Conservation (phyloP, 2,329 filamentous ascomycete genomes). For the Sarocladium oryzae region DNA sequence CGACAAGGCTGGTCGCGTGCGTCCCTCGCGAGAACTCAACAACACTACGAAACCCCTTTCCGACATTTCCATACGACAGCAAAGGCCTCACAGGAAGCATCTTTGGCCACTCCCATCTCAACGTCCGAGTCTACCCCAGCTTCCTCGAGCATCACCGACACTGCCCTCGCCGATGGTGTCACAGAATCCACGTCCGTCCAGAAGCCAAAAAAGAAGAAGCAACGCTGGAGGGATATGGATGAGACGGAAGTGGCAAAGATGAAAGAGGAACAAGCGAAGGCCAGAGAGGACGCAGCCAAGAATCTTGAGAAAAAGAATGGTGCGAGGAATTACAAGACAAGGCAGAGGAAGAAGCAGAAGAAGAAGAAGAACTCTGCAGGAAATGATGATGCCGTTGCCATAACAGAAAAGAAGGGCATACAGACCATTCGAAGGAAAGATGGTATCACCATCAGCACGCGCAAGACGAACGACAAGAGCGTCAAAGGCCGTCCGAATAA, state of each 20-base stretch:
- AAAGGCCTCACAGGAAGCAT: not conserved
- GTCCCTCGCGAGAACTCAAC: not conserved
- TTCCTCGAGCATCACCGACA: not conserved
- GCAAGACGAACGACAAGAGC: not conserved
- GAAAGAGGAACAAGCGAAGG: not conserved
- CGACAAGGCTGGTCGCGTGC: slow-evolving; percentile 1
- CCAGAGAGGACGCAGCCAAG: not conserved
- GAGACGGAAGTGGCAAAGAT: not conserved
- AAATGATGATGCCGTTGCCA: not conserved
- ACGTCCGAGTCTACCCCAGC: too few species aligned
- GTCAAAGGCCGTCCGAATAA: too few species aligned
- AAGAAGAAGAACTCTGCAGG: not conserved
- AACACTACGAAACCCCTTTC: not conserved
- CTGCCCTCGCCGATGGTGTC: not conserved
- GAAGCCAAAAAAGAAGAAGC: slow-evolving; percentile 5
- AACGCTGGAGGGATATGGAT: not conserved
- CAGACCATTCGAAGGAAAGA: not conserved
- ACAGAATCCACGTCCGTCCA: slow-evolving; percentile 12
- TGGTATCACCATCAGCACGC: slow-evolving; percentile 1
- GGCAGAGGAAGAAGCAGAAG: not conserved
- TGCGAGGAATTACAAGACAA: not conserved
- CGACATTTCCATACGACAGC: not conserved
- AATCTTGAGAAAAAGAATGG: not conserved
- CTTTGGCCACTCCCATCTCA: too few species aligned
- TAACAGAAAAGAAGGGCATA: not conserved